These are phyloP conservation scores for Sphagnurus paluster DNA, from an alignment of 1,284 basidiomycete species.

Conservation along the genomic window DNA sequence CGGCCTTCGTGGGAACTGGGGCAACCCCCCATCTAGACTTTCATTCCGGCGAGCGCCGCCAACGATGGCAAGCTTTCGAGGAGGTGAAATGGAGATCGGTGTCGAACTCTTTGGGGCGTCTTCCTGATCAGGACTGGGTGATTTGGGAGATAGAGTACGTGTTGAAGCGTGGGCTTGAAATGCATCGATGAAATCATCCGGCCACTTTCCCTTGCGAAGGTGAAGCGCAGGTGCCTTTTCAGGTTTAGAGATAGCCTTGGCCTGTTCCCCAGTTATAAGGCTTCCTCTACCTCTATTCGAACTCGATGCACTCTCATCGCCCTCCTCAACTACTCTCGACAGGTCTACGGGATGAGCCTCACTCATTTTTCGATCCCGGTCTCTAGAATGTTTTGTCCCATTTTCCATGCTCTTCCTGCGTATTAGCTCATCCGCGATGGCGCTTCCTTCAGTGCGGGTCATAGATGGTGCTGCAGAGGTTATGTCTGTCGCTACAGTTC, in stretches of 20 bases:
- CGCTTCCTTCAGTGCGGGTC: constrained; percentile 59
- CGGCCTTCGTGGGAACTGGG: constrained; percentile 54
- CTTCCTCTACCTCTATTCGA: constrained; percentile 24
- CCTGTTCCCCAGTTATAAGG: constrained; percentile 22
- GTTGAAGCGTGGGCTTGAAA: constrained; percentile 40
- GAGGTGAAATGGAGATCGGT: constrained; percentile 51
- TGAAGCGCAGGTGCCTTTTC: constrained; percentile 47
- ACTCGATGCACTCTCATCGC: constrained; percentile 56
- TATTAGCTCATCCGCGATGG: constrained; percentile 50
- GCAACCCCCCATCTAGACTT: constrained; percentile 45
- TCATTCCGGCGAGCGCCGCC: constrained; percentile 45
- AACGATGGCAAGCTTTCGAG: constrained; percentile 56
- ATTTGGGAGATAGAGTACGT: constrained; percentile 33
- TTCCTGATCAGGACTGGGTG: constrained; percentile 26
- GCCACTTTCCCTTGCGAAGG: constrained; percentile 79
- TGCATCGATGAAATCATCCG: constrained; percentile 73
- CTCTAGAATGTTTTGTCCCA: constrained; percentile 25
- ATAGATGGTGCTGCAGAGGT: constrained; percentile 70
- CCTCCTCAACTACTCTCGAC: constrained; percentile 69
- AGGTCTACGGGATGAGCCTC: constrained; percentile 62
- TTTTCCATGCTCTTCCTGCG: constrained; percentile 39
- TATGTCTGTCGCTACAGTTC: constrained; percentile 74
- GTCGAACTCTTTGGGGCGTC: constrained; percentile 29
- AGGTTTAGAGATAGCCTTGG: constrained; percentile 29
- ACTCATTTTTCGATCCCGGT: constrained; percentile 60